A percentile compares a stretch with the other conserved stretches of the same genome.
phyloP scores from a whole-genome alignment of 148 eudicot species.

The Fagopyrum homotropicum region DNA sequence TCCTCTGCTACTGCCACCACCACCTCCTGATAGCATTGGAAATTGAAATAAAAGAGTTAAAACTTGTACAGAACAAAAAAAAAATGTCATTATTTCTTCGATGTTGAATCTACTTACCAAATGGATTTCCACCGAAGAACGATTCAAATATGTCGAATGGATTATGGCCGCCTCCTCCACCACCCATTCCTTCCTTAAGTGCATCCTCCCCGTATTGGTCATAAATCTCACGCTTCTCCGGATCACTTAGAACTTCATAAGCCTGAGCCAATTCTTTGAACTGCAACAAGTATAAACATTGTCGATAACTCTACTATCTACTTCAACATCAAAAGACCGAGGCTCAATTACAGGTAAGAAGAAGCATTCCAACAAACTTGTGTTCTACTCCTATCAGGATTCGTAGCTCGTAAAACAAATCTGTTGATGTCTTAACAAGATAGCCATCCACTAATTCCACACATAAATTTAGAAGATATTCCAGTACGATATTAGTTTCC shows the following conservation, averaged over 20 bases:
- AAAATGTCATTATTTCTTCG: not conserved
- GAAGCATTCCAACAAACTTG: not conserved
- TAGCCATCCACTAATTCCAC: not conserved
- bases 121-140: slow-evolving; percentile 63
- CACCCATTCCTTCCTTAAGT: slow-evolving; percentile 86
- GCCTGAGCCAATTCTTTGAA: slow-evolving; percentile 76
- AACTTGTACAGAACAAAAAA: not conserved
- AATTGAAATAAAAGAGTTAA: not conserved
- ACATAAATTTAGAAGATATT: not conserved
- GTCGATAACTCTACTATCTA: not conserved
- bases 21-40: slow-evolving; percentile 23
- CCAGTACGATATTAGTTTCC: not conserved
- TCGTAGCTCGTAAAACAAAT: no score
- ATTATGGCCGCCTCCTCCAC: slow-evolving; percentile 64
- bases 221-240: slow-evolving; percentile 71
- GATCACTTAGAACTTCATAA: slow-evolving; percentile 69
- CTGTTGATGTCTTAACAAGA: no score
- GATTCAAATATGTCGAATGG: slow-evolving; percentile 65
- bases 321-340: not conserved
- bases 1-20: slow-evolving; percentile 58
- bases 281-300: slow-evolving; percentile 20
- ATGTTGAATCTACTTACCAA: slow-evolving; percentile 25
- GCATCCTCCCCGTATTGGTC: slow-evolving; percentile 81
- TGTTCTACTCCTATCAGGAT: not conserved
- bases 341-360: not conserved